These are phyloP conservation scores for Aspergillus vadensis DNA, from an alignment of 2,329 filamentous ascomycete genomes.

Conservation along the genomic window DNA sequence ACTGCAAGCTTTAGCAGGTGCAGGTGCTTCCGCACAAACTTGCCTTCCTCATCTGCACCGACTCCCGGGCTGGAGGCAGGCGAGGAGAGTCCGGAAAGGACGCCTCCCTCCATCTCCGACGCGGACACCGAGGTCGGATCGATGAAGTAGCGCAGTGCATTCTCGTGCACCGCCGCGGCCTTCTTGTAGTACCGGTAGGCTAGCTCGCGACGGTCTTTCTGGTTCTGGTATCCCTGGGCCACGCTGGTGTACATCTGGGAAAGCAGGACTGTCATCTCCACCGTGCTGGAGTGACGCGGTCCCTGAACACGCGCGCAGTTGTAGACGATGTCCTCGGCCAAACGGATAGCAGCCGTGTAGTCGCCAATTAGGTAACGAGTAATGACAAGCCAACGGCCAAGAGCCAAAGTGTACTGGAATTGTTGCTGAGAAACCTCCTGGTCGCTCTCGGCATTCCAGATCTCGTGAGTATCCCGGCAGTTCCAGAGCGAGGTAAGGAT, in stretches of 20 bases:
- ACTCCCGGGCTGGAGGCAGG: neutral
- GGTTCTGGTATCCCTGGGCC: conserved; percentile 39
- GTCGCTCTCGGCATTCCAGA: conserved; percentile 50
- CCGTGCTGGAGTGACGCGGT: conserved; percentile 47
- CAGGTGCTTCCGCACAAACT: conserved; percentile 40
- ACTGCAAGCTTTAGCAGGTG: conserved; percentile 42
- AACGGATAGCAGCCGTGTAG: conserved; percentile 46
- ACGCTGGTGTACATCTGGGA: conserved; percentile 54
- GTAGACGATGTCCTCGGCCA: conserved; percentile 58
- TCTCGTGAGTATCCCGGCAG: conserved; percentile 44
- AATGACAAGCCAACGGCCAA: conserved; percentile 54
- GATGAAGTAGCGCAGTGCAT: conserved; percentile 39
- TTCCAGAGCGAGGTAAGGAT: conserved; percentile 49
- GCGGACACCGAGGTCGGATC: conserved; percentile 30
- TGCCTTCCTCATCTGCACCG: conserved; percentile 15
- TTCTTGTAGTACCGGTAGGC: conserved; percentile 45
- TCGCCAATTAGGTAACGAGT: conserved; percentile 54
- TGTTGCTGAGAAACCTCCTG: conserved; percentile 41
- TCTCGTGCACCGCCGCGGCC: conserved; percentile 41
- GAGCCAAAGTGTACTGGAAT: conserved; percentile 47
- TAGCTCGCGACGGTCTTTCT: conserved; percentile 36
- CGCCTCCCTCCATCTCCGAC: conserved; percentile 20
- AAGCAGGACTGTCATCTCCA: conserved; percentile 54
- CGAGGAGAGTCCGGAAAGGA: neutral
- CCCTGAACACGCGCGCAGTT: conserved; percentile 59